phyloP scores from a whole-genome alignment of 257 asterid species.

The Marsdenia floribunda region DNA sequence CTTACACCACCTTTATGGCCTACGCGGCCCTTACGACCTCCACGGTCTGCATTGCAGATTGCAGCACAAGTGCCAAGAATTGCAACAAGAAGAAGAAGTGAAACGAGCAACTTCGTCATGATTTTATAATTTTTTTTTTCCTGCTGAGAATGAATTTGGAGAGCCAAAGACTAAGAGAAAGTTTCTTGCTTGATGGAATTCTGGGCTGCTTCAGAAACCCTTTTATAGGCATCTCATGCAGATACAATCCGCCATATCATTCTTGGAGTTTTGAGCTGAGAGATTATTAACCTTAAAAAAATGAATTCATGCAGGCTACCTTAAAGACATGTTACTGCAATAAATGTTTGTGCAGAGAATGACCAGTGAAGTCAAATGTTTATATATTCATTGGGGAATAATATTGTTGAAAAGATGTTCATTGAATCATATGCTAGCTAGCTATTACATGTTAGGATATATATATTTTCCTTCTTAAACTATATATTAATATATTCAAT shows the following conservation, averaged over 20 bases:
- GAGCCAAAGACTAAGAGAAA: no score
- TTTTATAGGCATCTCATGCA: conserved; percentile 16
- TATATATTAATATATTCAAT: no score
- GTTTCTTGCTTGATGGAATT: conserved; percentile 5
- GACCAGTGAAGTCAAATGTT: conserved; percentile 9
- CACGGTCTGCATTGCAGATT: conserved; percentile 28
- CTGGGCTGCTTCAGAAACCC: not conserved
- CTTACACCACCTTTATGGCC: not conserved
- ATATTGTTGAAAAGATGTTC: not conserved
- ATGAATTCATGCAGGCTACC: not conserved
- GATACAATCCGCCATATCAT: not conserved
- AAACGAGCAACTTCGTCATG: conserved; percentile 11
- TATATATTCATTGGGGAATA: not conserved
- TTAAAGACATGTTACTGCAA: conserved; percentile 2
- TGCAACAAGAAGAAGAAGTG: conserved; percentile 12
- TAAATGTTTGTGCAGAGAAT: not conserved
- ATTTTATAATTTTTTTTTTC: no score
- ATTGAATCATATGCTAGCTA: conserved; percentile 6
- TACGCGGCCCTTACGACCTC: no score
- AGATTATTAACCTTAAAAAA: no score
- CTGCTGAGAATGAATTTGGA: no score
- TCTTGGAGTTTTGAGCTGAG: not conserved
- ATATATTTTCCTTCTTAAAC: no score
- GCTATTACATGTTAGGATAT: not conserved
- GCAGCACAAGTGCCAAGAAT: conserved; percentile 8